Evolutionary conservation across 1,284 basidiomycete species (phyloP), one percentile per base, ranked within the genome.

Genomic region (Sporisorium graminicola): DNA sequence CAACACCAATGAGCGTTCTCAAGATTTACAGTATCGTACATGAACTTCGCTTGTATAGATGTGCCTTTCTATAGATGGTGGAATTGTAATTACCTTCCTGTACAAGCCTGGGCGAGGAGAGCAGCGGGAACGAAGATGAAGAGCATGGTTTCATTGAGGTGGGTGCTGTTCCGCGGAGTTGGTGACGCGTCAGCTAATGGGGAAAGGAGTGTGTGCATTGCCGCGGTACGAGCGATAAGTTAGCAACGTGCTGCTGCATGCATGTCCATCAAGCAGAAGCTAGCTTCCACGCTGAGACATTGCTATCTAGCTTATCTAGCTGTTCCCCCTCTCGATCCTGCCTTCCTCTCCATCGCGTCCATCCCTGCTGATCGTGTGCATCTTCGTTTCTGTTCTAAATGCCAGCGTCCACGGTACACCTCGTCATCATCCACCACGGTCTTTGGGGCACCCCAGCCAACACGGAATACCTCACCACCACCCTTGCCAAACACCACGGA

Each of bases 371-470:
- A n/a, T n/a, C n/a, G n/a, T n/a, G n/a, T n/a, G n/a, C n/a, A n/a
- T n/a, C n/a, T n/a, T n/a, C n/a, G n/a, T n/a, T n/a, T n/a, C n/a
- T n/a, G n/a, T n/a, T n/a, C n/a, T n/a, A n/a, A 24, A 71, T 72
- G 69, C 50, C 55, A 40, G 35, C 62, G 0, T n/a, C 52, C 20
- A 65, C 50, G 27, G 75, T 86, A 13, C 91, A 92, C 78, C 88
- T 92, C 13, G 88, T 91, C 18, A 90, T 93, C 29, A 88, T 93
- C 63, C 89, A 93, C 44, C 93, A 94, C 79, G 93, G 93, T 40
- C 92, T 94, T 90, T 94, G 93, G 93, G 93, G 93, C 2, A 89
- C 90, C 75, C 90, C 92, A 0, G 56, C 61, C 44, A 88, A 91
- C 80, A 87, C 91, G 13, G 84, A 86, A 0, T 86, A 88, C 69